phyloP scores from a whole-genome alignment of 176 grass and related monocot genomes.

The Puya raimondii region DNA sequence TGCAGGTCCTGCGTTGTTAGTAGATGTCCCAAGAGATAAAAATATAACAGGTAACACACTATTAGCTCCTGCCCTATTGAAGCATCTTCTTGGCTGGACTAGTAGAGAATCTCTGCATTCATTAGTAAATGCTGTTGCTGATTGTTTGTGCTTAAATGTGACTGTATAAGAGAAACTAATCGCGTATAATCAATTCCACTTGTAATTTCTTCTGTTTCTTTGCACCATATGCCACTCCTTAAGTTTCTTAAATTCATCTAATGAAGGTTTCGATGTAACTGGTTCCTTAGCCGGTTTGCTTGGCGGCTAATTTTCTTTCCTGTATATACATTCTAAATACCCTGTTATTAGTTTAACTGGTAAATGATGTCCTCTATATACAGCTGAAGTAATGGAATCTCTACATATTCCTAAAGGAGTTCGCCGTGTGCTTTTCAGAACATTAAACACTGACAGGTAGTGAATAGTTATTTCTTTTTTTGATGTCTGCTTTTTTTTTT shows the following conservation, averaged over 20 bases:
- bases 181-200: neutral
- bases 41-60: slow-evolving; percentile 62
- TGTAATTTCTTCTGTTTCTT: neutral
- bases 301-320: neutral
- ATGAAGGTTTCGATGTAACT: neutral
- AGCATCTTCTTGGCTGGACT: too few species aligned
- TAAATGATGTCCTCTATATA: slow-evolving; percentile 1
- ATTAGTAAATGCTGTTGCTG: too few species aligned
- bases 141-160: too few species aligned
- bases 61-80: neutral
- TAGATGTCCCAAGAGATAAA: slow-evolving; percentile 63
- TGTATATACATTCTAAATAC: neutral
- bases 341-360: neutral
- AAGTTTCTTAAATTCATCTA: neutral
- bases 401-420: slow-evolving; percentile 63
- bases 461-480: slow-evolving; percentile 2
- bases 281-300: neutral
- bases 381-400: slow-evolving; percentile 54
- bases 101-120: too few species aligned
- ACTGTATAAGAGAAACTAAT: too few species aligned
- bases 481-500: neutral
- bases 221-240: neutral
- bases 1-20: slow-evolving; percentile 64
- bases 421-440: slow-evolving; percentile 63
- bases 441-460: slow-evolving; percentile 74